phyloP scores from a whole-genome alignment of 768 basidiomycete species.

The Russula virescens region DNA sequence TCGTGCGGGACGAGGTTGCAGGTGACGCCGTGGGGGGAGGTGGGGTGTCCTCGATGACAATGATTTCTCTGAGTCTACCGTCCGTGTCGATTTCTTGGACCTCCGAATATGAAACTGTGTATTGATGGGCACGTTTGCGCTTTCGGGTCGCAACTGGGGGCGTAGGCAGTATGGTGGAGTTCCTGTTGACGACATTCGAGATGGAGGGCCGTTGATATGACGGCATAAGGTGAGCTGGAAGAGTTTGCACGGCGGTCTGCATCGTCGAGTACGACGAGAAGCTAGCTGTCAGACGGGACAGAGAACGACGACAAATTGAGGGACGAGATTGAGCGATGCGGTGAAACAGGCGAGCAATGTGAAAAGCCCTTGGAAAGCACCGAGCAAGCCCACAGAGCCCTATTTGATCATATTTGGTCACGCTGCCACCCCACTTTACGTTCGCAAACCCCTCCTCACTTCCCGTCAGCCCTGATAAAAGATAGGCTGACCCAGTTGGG shows the following conservation, averaged over 20 bases:
- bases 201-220: slow-evolving; percentile 59
- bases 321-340: slow-evolving; percentile 22
- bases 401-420: slow-evolving; percentile 26
- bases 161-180: slow-evolving; percentile 52
- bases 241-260: slow-evolving; percentile 68
- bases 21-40: slow-evolving; percentile 77
- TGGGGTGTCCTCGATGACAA: slow-evolving; percentile 90
- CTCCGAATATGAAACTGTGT: slow-evolving; percentile 81
- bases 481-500: not conserved
- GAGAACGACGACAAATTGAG: slow-evolving; percentile 25
- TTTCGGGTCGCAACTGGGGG: slow-evolving; percentile 71
- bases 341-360: slow-evolving; percentile 23
- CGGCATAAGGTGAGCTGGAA: slow-evolving; percentile 55
- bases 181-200: slow-evolving; percentile 37
- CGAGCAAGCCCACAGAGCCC: slow-evolving; percentile 20
- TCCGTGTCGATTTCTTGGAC: slow-evolving; percentile 80
- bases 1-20: slow-evolving; percentile 57
- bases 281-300: slow-evolving; percentile 45
- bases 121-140: slow-evolving; percentile 76
- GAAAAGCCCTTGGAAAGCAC: slow-evolving; percentile 23
- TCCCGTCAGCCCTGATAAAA: slow-evolving; percentile 4
- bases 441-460: slow-evolving; percentile 10
- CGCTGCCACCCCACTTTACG: slow-evolving; percentile 26
- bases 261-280: slow-evolving; percentile 48
- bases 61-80: slow-evolving; percentile 76